Evolutionary conservation across 139 green algal genomes (phyloP).

Genomic region (Axilococcus clingmanii): DNA sequence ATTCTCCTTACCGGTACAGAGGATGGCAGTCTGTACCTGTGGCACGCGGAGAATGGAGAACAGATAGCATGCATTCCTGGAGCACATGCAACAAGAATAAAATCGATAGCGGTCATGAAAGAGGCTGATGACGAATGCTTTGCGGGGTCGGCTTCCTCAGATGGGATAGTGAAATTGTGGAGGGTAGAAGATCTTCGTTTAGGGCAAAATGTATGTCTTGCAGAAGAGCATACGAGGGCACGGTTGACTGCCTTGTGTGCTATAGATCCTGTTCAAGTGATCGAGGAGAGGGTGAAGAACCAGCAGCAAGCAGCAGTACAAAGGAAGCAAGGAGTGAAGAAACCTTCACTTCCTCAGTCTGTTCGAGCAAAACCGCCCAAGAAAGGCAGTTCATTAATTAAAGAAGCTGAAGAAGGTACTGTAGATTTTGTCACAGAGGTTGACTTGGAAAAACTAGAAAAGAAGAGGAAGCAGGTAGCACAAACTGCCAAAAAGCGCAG

Average conservation of each 20-base stretch:
- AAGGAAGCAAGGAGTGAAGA: not conserved
- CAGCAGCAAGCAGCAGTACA: too few relatives aligned
- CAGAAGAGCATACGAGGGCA: constrained; percentile 11
- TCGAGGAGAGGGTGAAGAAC: constrained; percentile 2
- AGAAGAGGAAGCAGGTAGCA: constrained; percentile 9
- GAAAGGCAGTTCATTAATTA: too few relatives aligned
- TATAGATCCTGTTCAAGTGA: constrained; percentile 4
- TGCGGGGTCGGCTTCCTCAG: constrained; percentile 42
- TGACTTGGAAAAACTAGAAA: constrained; percentile 1
- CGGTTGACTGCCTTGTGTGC: constrained; percentile 18
- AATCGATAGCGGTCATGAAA: constrained; percentile 1
- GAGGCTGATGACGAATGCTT: not conserved
- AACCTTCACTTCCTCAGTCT: not conserved
- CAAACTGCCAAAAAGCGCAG: constrained; percentile 5
- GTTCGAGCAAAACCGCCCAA: not conserved
- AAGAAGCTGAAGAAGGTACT: not conserved
- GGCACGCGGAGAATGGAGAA: constrained; percentile 25
- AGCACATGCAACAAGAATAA: constrained; percentile 15
- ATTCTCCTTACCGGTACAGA: constrained; percentile 24
- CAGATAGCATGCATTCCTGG: constrained; percentile 20
- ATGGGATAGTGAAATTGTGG: constrained; percentile 66
- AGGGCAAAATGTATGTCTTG: constrained; percentile 2
- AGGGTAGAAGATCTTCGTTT: constrained; percentile 11
- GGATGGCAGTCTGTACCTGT: constrained; percentile 33
- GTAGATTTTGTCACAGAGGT: constrained; percentile 1